These are phyloP conservation scores for Lagenaria siceraria DNA, from an alignment of 306 rosid genomes.

Conservation along the genomic window DNA sequence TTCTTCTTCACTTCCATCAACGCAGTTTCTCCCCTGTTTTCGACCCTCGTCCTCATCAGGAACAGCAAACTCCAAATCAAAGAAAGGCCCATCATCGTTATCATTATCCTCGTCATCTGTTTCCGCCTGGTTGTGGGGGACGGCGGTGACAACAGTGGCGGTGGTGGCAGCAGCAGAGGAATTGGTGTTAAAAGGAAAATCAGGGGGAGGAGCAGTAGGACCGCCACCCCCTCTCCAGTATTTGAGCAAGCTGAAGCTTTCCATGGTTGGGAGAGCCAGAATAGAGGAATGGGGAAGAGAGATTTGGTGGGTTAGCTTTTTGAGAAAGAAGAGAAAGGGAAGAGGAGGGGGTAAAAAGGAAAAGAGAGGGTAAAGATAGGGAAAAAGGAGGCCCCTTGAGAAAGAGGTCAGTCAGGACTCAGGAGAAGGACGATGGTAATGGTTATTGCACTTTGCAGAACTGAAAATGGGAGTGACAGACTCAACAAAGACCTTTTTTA, in stretches of 20 bases:
- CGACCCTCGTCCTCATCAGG: slow-evolving; percentile 40
- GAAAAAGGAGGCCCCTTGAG: not conserved
- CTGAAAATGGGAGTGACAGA: slow-evolving; percentile 13
- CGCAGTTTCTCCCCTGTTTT: slow-evolving; percentile 12
- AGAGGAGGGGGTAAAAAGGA: not conserved
- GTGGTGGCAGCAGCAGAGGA: slow-evolving; percentile 3
- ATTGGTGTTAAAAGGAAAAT: not conserved
- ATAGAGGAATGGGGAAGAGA: slow-evolving; percentile 18
- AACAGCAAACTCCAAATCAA: slow-evolving; percentile 70
- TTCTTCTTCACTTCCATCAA: slow-evolving; percentile 4
- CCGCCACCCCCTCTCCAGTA: slow-evolving; percentile 59
- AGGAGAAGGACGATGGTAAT: slow-evolving; percentile 11
- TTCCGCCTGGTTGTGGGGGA: slow-evolving; percentile 11
- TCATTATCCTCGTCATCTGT: slow-evolving; percentile 16
- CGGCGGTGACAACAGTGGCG: slow-evolving; percentile 32
- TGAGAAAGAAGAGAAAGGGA: not conserved
- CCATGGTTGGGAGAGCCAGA: slow-evolving; percentile 99
- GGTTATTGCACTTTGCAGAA: slow-evolving; percentile 11
- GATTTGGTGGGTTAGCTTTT: not conserved
- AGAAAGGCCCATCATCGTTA: slow-evolving; percentile 76
- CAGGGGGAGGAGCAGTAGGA: not conserved
- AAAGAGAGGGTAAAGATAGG: not conserved
- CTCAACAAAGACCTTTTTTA: not conserved
- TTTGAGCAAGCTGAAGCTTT: slow-evolving; percentile 91
- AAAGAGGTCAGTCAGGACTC: not conserved